These are phyloP conservation scores for Speleostelium caveatum DNA, from an alignment of 78 protist species.

Conservation along the genomic window DNA sequence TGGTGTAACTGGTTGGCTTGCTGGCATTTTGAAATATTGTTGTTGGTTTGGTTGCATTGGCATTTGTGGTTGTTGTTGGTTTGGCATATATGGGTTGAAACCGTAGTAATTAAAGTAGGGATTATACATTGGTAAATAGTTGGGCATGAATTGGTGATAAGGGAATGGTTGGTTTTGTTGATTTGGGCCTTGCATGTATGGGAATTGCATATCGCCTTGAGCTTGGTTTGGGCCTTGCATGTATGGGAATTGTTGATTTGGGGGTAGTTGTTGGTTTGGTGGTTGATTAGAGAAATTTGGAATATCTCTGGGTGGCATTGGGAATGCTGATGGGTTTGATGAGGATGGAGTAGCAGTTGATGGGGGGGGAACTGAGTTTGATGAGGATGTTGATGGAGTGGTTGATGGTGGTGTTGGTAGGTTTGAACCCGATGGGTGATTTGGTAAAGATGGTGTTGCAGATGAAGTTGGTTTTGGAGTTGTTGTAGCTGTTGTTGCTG, in stretches of 20 bases:
- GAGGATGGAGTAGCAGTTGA: too few relatives aligned
- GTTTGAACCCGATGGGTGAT: neutral
- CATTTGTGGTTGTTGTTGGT: conserved; percentile 13
- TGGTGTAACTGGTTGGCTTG: conserved; percentile 18
- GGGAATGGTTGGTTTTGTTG: neutral
- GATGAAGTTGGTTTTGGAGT: neutral
- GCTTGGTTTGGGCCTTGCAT: too few relatives aligned
- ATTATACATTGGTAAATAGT: conserved; percentile 51
- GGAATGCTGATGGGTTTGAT: neutral
- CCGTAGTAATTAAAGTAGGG: conserved; percentile 53
- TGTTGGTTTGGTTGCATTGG: neutral
- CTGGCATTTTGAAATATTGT: conserved; percentile 40
- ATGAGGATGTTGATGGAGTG: neutral
- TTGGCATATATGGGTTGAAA: conserved; percentile 24
- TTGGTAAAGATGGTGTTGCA: neutral
- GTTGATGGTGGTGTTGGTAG: neutral
- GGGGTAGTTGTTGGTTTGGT: neutral
- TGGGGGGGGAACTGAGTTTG: neutral
- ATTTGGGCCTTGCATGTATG: neutral
- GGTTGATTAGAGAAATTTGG: too few relatives aligned
- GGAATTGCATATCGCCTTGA: too few relatives aligned
- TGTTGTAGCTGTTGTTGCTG: neutral
- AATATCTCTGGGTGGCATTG: neutral
- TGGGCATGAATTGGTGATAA: conserved; percentile 2
- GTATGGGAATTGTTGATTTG: neutral